These are phyloP conservation scores for Aspergillus viridinutans DNA, from an alignment of 2,329 filamentous ascomycete species.

Conservation along the genomic window DNA sequence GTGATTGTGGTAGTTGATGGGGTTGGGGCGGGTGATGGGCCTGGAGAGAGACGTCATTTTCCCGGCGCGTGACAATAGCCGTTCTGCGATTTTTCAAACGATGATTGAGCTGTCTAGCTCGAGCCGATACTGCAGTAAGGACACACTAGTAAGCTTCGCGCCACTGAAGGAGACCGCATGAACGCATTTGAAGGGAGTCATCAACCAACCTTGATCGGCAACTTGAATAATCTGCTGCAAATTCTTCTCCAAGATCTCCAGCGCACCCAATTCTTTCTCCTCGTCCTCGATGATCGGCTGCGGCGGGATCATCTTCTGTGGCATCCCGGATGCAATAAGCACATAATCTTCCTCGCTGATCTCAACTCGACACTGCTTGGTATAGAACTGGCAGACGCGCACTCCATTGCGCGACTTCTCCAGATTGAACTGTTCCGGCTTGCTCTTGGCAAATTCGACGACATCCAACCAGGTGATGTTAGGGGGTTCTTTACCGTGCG, in stretches of 20 bases:
- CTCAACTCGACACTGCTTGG: conserved; percentile 76
- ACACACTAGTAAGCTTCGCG: neutral
- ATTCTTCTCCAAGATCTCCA: conserved; percentile 79
- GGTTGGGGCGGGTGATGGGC: conserved; percentile 20
- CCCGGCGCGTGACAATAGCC: conserved; percentile 64
- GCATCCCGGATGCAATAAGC: conserved; percentile 74
- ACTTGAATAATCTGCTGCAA: conserved; percentile 72
- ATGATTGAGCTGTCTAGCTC: conserved; percentile 75
- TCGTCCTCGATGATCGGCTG: conserved; percentile 83
- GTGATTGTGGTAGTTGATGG: conserved; percentile 2
- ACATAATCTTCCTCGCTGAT: conserved; percentile 86
- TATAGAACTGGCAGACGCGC: conserved; percentile 74
- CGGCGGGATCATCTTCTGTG: conserved; percentile 75
- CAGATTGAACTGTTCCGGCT: conserved; percentile 72
- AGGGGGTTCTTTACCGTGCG: conserved; percentile 56
- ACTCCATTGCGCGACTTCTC: conserved; percentile 64
- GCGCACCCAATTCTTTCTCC: conserved; percentile 74
- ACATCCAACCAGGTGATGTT: conserved; percentile 79
- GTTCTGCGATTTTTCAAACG: conserved; percentile 69
- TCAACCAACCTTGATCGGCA: conserved; percentile 64
- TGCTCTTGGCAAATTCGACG: conserved; percentile 75
- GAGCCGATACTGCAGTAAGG: conserved; percentile 53
- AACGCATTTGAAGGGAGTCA: neutral
- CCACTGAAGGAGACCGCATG: neutral
- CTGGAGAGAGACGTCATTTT: conserved; percentile 37